Base-by-base conservation (phyloP, 2,329 filamentous ascomycete species). In the Calonectria fujianensis region DNA sequence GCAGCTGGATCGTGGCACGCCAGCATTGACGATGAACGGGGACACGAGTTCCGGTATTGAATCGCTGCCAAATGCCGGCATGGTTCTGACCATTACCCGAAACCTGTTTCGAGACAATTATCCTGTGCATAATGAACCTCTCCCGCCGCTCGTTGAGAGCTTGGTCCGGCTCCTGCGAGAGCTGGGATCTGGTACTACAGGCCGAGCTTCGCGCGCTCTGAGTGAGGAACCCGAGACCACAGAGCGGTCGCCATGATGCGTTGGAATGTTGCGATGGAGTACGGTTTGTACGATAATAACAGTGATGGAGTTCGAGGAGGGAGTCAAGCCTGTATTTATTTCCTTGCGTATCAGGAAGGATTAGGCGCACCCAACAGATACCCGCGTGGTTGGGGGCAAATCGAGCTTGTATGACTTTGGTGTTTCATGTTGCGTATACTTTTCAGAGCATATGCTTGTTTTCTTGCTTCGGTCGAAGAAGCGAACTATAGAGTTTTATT, bases 131-230 rank as follows among this genome's bases (percentile, higher is more conserved):
- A 73, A 68, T 13, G 79, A 81, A 39, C 69, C 71, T 18, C 68
- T 81, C 69, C 79, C 79, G 37, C 79, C 77, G 0, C 50, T 81
- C 57, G 76, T 80, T 7, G 75, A 79, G 70, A 74, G 72, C 18
- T 68, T 80, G n/a, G 75, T 74, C 29, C 72, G 75, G 35, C 74
- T 79, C 51, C 76, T 81, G 41, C 63, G n/a, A 20, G 77, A 80
- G 20, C 41, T 80, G 63, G 63, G 61, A 51, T 66, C 68, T 32
- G 68, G 74, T n/a, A 24, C 59, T 14, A 63, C 69, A 20, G 70
- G 70, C 32, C 61, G 51, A 13, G 51, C 65, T 24, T 72, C 72
- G 1, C 64, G 68, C 16, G 65, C 61, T 20, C 39, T 74, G 27
- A 74, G 72, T 27, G 72, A 74, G 52, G 65, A 74, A 31, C 67